Conservation (phyloP, 148 eudicot species). For the Fagopyrum tataricum region DNA sequence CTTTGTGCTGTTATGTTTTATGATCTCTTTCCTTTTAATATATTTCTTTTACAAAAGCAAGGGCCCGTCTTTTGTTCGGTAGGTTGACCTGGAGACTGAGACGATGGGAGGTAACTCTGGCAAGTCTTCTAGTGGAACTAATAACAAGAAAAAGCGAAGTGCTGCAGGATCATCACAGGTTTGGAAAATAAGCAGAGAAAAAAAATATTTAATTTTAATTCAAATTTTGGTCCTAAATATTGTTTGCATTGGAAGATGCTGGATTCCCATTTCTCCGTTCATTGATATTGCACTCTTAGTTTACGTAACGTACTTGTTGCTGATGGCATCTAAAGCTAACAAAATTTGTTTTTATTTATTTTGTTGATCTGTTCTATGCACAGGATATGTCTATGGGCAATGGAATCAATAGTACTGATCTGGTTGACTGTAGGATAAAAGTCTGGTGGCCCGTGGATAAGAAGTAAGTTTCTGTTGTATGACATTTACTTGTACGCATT, state of each 20-base stretch:
- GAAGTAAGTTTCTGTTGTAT: conserved; percentile 40
- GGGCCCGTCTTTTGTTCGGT: conserved; percentile 24
- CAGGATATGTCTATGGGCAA: conserved; percentile 61
- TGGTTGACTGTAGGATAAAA: conserved; percentile 74
- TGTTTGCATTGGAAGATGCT: not conserved
- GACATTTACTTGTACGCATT: not conserved
- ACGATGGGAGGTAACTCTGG: conserved; percentile 8
- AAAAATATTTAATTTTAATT: not conserved
- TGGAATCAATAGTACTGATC: conserved; percentile 46
- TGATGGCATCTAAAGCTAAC: not conserved
- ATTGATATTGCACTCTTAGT: not conserved
- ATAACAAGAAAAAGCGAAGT: conserved; percentile 50
- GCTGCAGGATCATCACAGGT: conserved; percentile 71
- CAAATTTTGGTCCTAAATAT: not conserved
- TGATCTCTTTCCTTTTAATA: conserved; percentile 4
- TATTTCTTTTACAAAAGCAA: not conserved
- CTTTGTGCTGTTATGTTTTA: conserved; percentile 13
- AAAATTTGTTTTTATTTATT: conserved; percentile 11
- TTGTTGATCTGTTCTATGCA: conserved; percentile 14
- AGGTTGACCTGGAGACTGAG: conserved; percentile 17
- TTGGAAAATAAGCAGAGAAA: conserved; percentile 8
- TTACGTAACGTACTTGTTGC: not conserved
- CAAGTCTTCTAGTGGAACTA: conserved; percentile 33
- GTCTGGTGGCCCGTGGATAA: conserved; percentile 99
- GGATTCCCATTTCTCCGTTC: not conserved